Evolutionary conservation across 2,329 filamentous ascomycete genomes (phyloP), one percentile per base, ranked within the genome.

Genomic region (Penicillium sp.): DNA sequence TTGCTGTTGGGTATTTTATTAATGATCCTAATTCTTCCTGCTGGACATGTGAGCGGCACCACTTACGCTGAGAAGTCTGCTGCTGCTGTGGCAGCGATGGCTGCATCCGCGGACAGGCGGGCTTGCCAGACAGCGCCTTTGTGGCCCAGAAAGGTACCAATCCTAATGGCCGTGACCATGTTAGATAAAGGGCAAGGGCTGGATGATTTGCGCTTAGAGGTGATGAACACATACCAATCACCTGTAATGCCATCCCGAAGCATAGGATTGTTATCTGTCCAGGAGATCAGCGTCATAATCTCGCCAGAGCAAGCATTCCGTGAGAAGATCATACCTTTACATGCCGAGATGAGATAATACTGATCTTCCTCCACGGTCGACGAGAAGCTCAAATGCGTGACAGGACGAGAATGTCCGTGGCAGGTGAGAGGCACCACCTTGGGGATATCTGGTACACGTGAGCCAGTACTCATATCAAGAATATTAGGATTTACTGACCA

Each of bases 71-170:
- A 93, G 65, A 98, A 98, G 65, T 98, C 93, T 35, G 93, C 93
- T 34, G 90, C 94, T 32, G 87, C 93, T 21, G 94, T 97, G 7
- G 90, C 93, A 41, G 93, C 91, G 33, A 89, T 83, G 17, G 81
- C 82, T 28, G 89, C 87, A 69, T 97, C 89, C 14, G 87, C 83
- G 37, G 89, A 95, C 23, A 98, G 77, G 56, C 90, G 81, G 38
- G 90, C 87, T 71, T 96, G 90, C 89, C 93, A 98, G 45, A 97
- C 91, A 25, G 93, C 93, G 48, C 93, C 93, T 71, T 98, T 97
- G 74, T 98, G 93, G 27, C 93, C 93, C 58, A 98, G 84, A 64
- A 97, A 97, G 25, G 93, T 97, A 33, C 93, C 93, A 56, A 97
- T 97, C 87, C 78, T 80, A 17, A 6, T 16, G 42, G 28, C 14